A percentile compares a stretch with the other conserved stretches of the same genome.
These are phyloP conservation scores for Candida boidinii DNA, from an alignment of 805 yeast genomes.

Conservation along the genomic window DNA sequence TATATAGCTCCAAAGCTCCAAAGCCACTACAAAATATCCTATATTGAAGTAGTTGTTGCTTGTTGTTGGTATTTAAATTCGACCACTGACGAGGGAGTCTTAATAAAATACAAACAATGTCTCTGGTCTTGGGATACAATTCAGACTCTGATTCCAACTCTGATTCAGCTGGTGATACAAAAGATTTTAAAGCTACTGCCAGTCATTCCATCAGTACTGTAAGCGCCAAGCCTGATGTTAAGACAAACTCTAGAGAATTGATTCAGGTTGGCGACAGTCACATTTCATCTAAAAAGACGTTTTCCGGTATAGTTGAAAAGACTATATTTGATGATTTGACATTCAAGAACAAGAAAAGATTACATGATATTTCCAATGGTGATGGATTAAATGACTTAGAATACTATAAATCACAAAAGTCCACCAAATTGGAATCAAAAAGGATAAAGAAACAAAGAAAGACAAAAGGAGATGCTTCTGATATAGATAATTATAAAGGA, in stretches of 20 bases:
- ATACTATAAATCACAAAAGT: slow-evolving; percentile 20
- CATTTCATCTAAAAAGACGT: slow-evolving; percentile 6
- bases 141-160: slow-evolving; percentile 23
- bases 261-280: not conserved
- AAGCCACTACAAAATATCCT: not conserved
- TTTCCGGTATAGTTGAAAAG: slow-evolving; percentile 17
- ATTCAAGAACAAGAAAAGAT: slow-evolving; percentile 33
- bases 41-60: not conserved
- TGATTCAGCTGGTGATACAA: slow-evolving; percentile 11
- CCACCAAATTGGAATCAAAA: slow-evolving; percentile 16
- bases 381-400: slow-evolving; percentile 13
- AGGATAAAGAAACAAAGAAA: slow-evolving; percentile 27
- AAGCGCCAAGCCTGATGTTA: no score
- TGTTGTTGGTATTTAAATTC: not conserved
- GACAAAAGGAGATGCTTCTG: slow-evolving; percentile 30
- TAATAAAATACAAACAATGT: slow-evolving; percentile 21
- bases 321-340: slow-evolving; percentile 30
- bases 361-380: slow-evolving; percentile 21
- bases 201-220: no score
- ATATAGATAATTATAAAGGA: slow-evolving; percentile 36
- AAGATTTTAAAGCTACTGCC: no score
- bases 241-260: no score
- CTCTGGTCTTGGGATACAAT: slow-evolving; percentile 25
- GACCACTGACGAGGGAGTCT: no score
- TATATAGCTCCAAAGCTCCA: no score